Base-by-base conservation (phyloP, 345 rosid species). In the Sonneratia alba region DNA sequence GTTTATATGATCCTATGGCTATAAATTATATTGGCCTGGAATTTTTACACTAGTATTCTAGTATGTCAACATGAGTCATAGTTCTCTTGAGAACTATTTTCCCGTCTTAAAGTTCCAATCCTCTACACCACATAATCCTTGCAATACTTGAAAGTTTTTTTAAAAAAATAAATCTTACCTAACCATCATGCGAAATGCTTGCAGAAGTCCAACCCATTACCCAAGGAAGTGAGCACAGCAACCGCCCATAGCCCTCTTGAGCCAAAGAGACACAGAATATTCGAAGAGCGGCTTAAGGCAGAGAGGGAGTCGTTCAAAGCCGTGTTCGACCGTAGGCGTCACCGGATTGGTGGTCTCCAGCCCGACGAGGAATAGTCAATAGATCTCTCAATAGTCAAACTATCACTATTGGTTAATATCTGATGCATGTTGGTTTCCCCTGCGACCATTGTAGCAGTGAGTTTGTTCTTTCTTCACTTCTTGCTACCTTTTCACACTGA, bases 241-340 rank as follows among this genome's bases (percentile, higher is more conserved):
- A 72, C 75, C 16, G 57, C 78, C 65, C 75, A 69, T 72, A 82
- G 83, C 11, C 71, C 70, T 22, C 81, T 85, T 37, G 85, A 80
- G 81, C 83, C 76, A 70, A 82, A 76, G 77, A 83, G 82, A 73
- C 87, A 79, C 75, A 88, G 84, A 40, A 71, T 75, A 1, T 93
- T 93, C 81, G 92, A 93, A 81, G 97, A 91, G 61, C 88, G 77
- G 72, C 85, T 91, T 3, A 85, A 85, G 6, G 98, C 91, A 61
- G 98, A 93, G 84, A 87, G 72, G 0, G 96, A 93, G 75, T 93
- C 97, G 21, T 91, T 89, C 72, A 91, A 86, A 87, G 96, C 89
- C 75, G 89, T 87, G 71, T 93, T 89, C 56, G 98, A 91, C 70
- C 81, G 82, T 78, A 85, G 91, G 80, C 84, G 80, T 64, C 87